A percentile compares a stretch with the other conserved stretches of the same genome.
Conservation (phyloP, 495 filamentous ascomycete species). For the Immersiella caudata region DNA sequence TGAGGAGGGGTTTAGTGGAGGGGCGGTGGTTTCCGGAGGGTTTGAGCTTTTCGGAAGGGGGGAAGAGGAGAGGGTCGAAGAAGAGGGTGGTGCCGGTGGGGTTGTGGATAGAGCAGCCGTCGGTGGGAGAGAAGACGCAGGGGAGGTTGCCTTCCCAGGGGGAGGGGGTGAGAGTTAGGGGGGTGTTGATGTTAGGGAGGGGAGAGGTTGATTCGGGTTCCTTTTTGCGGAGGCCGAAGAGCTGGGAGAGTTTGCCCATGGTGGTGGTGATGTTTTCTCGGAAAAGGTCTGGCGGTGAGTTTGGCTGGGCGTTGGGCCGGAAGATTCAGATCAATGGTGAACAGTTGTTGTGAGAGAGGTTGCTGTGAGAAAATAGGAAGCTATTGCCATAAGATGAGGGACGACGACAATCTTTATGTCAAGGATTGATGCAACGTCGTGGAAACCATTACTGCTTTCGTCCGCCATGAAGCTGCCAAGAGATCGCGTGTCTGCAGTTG, state of each 20-base stretch:
- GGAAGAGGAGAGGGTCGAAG: constrained; percentile 25
- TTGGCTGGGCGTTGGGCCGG: not conserved
- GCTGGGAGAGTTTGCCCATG: constrained; percentile 13
- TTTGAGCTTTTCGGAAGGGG: constrained; percentile 18
- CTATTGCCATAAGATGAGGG: not conserved
- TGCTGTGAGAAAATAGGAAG: not conserved
- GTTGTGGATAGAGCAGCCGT: constrained; percentile 38
- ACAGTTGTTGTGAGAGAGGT: not conserved
- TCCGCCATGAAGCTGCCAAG: not conserved
- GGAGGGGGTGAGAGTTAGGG: not conserved
- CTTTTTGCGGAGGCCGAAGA: constrained; percentile 16
- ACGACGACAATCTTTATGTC: not conserved
- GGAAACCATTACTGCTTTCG: not conserved
- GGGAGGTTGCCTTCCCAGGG: constrained; percentile 38
- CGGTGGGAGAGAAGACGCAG: constrained; percentile 32
- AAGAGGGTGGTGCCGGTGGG: constrained; percentile 25
- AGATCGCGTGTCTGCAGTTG: not conserved
- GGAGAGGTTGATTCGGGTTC: not conserved
- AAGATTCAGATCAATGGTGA: not conserved
- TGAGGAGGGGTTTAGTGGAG: constrained; percentile 19
- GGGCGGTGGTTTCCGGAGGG: constrained; percentile 13
- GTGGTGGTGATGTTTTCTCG: not conserved
- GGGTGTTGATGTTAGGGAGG: constrained; percentile 12
- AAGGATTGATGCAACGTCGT: not conserved
- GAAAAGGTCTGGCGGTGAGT: not conserved